These are phyloP conservation scores for Talaromyces islandicus DNA, from an alignment of 2,329 filamentous ascomycete species.

Conservation along the genomic window DNA sequence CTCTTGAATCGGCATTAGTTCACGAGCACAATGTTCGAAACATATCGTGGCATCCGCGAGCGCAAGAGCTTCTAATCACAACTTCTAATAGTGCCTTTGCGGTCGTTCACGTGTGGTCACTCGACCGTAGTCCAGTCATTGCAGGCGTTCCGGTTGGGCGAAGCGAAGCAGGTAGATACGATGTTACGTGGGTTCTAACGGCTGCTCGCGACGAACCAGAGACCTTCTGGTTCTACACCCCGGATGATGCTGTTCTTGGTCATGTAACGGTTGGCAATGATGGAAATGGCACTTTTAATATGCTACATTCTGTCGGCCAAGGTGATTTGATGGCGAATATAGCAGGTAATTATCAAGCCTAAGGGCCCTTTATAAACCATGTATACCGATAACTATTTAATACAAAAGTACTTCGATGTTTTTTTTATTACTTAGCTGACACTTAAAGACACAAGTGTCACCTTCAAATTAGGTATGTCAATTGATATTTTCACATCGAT, in stretches of 20 bases:
- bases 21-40: slow-evolving; percentile 38
- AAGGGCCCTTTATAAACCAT: neutral
- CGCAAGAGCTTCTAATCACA: slow-evolving; percentile 33
- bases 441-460: too few relatives aligned
- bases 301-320: slow-evolving; percentile 22
- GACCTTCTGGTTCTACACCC: slow-evolving; percentile 30
- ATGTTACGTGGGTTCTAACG: slow-evolving; percentile 25
- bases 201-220: slow-evolving; percentile 16
- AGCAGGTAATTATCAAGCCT: neutral
- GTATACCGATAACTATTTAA: neutral
- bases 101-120: slow-evolving; percentile 29
- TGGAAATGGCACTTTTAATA: slow-evolving; percentile 19
- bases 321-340: slow-evolving; percentile 1
- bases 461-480: neutral
- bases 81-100: slow-evolving; percentile 27
- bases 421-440: neutral
- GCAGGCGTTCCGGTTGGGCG: slow-evolving; percentile 24
- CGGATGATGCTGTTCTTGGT: slow-evolving; percentile 29
- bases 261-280: slow-evolving; percentile 21
- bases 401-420: neutral
- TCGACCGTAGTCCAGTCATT: slow-evolving; percentile 22
- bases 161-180: slow-evolving; percentile 30
- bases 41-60: slow-evolving; percentile 33
- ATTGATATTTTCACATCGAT: neutral
- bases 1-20: slow-evolving; percentile 31